Evolutionary conservation across 1,139 yeast species (phyloP), one percentile per base, ranked within the genome.

Genomic region (Hemisphaericaspora xylofermentans): DNA sequence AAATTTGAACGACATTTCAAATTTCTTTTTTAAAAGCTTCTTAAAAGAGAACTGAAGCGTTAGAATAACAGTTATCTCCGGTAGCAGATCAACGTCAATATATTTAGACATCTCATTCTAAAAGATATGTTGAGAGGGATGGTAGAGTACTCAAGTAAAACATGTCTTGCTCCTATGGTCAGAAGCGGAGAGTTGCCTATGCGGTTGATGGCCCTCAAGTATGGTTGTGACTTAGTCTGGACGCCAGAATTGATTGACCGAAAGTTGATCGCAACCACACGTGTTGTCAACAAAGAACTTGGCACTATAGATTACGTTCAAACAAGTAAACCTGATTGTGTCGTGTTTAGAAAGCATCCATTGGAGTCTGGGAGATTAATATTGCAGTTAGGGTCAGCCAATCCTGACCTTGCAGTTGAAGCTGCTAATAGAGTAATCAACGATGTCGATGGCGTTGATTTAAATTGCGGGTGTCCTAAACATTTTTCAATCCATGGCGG

Each of bases 161-260:
- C 89, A 43, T 95, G 84, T 19, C 74, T 91, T 35, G 98, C 98
- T 0, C 98, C 98, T 1, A 91, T 91, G 98, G 96, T 93, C 42
- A 74, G 98, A 35, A 86, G 93, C 35, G 95, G 98, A 12, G 98
- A 93, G 64, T 76, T 93, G 14, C 98, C 98, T 7, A 83, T 91
- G 12, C 71, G 98, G 40, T 69, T 91, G 9, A 61, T 91, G 51
- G 82, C 96, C 0, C 69, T 93, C 25, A 77, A 76, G 49, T 74
- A 88, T 58, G 97, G 97, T 1, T 96, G 96, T 0, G 98, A 91
- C 58, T 68, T 93, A 41, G 98, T 93, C 4, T 93, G 98, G 98
- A 79, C 84, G 18, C 98, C 98, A 0, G 98, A 93, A 60, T 84
- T 89, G 44, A 79, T 93, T 24, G 98, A 93, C 58, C 86, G 84